Base-by-base conservation (phyloP, 352 stramenopile species). In the Globisporangium apiculatum region DNA sequence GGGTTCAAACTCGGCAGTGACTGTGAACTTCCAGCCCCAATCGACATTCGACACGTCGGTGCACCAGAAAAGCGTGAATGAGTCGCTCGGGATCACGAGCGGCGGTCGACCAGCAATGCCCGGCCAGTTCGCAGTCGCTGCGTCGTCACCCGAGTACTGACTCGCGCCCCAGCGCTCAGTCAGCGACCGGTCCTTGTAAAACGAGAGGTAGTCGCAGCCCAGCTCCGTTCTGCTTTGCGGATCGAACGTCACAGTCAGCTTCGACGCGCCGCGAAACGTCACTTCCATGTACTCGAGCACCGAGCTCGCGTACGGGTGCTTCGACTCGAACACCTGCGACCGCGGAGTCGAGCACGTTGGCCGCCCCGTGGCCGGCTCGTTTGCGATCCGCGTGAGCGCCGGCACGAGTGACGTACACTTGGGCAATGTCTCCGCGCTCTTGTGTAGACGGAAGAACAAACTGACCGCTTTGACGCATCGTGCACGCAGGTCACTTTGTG, bases 31-130 rank as follows among this genome's bases (percentile, higher is more conserved):
- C 74, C 83, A 94, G 0, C 86, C 86, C 89, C 89, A 97, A 31
- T 96, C 88, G 35, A 91, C 85, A 61, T 95, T 97, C 7, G 80
- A 87, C 0, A 69, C 70, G 65, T 97, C 89, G 0, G 86, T 92
- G 51, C 67, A 76, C 82, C 92, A 97, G 17, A 94, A 62, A 15
- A 97, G 55, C 18, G 72, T 87, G 52, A 96, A 96, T 6, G 81
- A 87, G 37, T 89, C 80, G 0, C 72, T 68, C 6, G 73, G 62
- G 42, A 97, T 93, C 3, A 93, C 65, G 15, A 97, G 77, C 5
- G 81, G 70, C 15, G 79, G 63, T 41, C 73, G 64, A 18, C 76
- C 83, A 11, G 68, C 70, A 11, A 68, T 54, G 5, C 90, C 89
- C 4, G 90, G 90, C 74, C 83, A 97, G 49, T 97, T 96, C 12